A percentile compares a stretch with the other conserved stretches of the same genome.
These are phyloP conservation scores for Phytophthora tubulina DNA, from an alignment of 352 stramenopile species.

Conservation along the genomic window DNA sequence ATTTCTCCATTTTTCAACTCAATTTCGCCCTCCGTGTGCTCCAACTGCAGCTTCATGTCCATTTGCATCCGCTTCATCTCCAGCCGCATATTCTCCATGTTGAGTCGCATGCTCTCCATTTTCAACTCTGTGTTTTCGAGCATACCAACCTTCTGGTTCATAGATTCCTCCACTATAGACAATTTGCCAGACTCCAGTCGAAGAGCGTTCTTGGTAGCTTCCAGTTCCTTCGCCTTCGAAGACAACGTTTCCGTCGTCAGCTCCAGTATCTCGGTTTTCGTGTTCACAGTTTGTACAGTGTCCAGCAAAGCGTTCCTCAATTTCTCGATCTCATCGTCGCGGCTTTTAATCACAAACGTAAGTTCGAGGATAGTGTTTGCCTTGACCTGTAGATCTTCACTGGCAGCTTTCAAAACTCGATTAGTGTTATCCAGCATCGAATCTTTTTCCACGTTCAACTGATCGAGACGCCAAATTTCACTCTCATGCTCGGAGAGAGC, in stretches of 20 bases:
- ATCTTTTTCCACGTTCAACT: conserved; percentile 29
- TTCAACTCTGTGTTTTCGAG: conserved; percentile 75
- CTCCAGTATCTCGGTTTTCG: conserved; percentile 75
- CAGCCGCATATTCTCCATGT: conserved; percentile 62
- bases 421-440: conserved; percentile 37
- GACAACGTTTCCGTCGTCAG: conserved; percentile 68
- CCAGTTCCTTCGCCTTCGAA: conserved; percentile 69
- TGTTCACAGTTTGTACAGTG: conserved; percentile 62
- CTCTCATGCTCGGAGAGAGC: conserved; percentile 46
- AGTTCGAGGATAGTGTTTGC: conserved; percentile 73
- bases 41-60: conserved; percentile 78
- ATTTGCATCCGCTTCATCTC: conserved; percentile 82
- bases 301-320: conserved; percentile 60
- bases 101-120: conserved; percentile 67
- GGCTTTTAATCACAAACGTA: conserved; percentile 82
- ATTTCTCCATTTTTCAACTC: conserved; percentile 82
- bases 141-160: conserved; percentile 66
- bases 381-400: conserved; percentile 63
- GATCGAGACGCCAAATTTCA: conserved; percentile 37
- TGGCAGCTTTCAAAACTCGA: conserved; percentile 39
- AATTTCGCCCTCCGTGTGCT: conserved; percentile 72
- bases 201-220: conserved; percentile 61
- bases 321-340: conserved; percentile 75
- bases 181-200: conserved; percentile 64
- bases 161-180: conserved; percentile 68